Conservation (phyloP, 768 basidiomycete species). For the Russula griseocarnosa region DNA sequence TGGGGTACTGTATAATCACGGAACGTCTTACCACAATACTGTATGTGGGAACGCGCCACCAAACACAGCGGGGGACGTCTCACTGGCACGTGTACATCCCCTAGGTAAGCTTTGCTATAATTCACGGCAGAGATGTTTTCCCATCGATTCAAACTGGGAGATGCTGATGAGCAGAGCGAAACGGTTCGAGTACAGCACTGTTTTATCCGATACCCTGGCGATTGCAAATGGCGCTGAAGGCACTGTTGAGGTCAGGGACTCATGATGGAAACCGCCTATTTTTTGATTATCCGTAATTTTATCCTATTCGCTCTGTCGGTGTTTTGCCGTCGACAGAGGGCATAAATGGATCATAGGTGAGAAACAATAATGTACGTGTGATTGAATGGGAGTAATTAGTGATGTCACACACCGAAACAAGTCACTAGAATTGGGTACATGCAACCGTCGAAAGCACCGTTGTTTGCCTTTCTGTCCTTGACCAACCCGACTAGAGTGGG, state of each 20-base stretch:
- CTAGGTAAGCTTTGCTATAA: background rate
- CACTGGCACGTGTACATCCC: background rate
- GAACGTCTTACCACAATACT: background rate
- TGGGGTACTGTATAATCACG: too few species aligned
- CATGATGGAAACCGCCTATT: background rate
- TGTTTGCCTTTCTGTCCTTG: background rate
- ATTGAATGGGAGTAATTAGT: background rate
- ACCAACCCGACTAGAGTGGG: background rate
- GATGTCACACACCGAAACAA: background rate
- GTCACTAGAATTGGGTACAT: background rate
- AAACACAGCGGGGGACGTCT: background rate
- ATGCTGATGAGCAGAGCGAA: background rate
- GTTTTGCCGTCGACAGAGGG: background rate
- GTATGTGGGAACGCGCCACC: too few species aligned
- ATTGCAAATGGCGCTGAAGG: too few species aligned
- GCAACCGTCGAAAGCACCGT: background rate
- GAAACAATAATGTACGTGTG: background rate
- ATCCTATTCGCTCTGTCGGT: background rate
- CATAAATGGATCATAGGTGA: background rate
- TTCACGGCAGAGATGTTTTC: background rate
- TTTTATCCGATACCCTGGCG: background rate
- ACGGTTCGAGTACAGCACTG: background rate
- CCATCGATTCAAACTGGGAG: background rate
- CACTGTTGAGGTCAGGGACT: background rate
- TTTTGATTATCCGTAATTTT: background rate